These are phyloP conservation scores for Aspergillus aculeatinus DNA, from an alignment of 2,329 filamentous ascomycete species.

Conservation along the genomic window DNA sequence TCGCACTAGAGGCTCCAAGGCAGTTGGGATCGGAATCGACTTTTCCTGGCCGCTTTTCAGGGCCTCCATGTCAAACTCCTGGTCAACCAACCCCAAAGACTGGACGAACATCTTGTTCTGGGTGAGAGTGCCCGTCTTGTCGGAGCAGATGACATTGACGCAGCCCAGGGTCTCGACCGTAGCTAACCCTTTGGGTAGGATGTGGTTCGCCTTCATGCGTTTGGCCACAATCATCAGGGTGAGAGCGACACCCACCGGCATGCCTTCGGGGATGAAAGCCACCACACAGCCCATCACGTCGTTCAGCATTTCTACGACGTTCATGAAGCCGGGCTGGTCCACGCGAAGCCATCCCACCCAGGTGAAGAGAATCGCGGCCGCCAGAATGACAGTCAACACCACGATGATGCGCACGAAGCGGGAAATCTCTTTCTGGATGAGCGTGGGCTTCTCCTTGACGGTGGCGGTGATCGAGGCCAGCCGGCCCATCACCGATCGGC, in stretches of 20 bases:
- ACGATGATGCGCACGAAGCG: constrained; percentile 73
- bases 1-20: constrained; percentile 59
- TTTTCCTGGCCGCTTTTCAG: constrained; percentile 16
- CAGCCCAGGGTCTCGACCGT: constrained; percentile 75
- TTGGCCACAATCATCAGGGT: constrained; percentile 74
- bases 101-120: constrained; percentile 69
- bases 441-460: constrained; percentile 67
- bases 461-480: constrained; percentile 72
- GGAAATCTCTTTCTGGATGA: constrained; percentile 69
- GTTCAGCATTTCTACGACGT: constrained; percentile 69
- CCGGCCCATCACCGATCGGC: constrained; percentile 71
- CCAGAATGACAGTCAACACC: constrained; percentile 64
- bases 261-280: constrained; percentile 75
- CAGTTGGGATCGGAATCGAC: constrained; percentile 28
- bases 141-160: constrained; percentile 73
- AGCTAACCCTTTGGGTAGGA: constrained; percentile 76
- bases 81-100: constrained; percentile 29
- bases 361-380: constrained; percentile 49
- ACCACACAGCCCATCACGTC: constrained; percentile 71
- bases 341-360: constrained; percentile 68
- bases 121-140: constrained; percentile 67
- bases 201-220: constrained; percentile 72
- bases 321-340: constrained; percentile 68
- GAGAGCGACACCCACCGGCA: constrained; percentile 68
- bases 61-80: constrained; percentile 22